Evolutionary conservation across 495 filamentous ascomycete genomes (phyloP).

Genomic region (Cryomyces minteri): DNA sequence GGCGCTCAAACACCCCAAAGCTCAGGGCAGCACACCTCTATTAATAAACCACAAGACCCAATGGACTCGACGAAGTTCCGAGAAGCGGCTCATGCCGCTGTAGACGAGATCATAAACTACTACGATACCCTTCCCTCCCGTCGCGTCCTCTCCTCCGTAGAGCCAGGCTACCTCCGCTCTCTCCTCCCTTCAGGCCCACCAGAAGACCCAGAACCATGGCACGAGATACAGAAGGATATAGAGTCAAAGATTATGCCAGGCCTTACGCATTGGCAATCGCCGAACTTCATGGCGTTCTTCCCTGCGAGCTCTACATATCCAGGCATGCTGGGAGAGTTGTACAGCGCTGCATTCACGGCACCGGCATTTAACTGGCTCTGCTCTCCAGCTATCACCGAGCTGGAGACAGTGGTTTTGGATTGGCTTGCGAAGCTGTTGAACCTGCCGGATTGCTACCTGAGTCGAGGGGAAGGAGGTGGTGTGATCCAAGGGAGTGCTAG

Average conservation of each 20-base stretch:
- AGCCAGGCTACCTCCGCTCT: conserved; percentile 73
- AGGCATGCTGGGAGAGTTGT: conserved; percentile 83
- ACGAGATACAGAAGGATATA: conserved; percentile 66
- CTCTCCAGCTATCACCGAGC: conserved; percentile 83
- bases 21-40: too few relatives aligned
- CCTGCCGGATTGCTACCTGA: conserved; percentile 60
- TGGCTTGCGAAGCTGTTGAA: conserved; percentile 65
- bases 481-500: conserved; percentile 91
- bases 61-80: conserved; percentile 81
- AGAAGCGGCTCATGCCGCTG: conserved; percentile 59
- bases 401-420: conserved; percentile 88
- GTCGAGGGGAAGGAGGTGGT: conserved; percentile 62
- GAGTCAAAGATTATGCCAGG: conserved; percentile 83
- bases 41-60: not conserved
- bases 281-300: conserved; percentile 95
- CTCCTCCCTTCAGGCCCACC: conserved; percentile 62
- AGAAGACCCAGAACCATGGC: conserved; percentile 56
- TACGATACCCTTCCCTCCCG: conserved; percentile 56
- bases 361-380: conserved; percentile 98
- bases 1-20: too few relatives aligned
- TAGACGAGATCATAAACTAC: conserved; percentile 75
- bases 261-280: conserved; percentile 86
- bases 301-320: conserved; percentile 71
- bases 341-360: conserved; percentile 69
- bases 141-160: conserved; percentile 56